Percentiles rank a stretch among this genome's conserved stretches.
phyloP scores from a whole-genome alignment of 192 early-diverging fungal genomes.

The Mortierella alpina region DNA sequence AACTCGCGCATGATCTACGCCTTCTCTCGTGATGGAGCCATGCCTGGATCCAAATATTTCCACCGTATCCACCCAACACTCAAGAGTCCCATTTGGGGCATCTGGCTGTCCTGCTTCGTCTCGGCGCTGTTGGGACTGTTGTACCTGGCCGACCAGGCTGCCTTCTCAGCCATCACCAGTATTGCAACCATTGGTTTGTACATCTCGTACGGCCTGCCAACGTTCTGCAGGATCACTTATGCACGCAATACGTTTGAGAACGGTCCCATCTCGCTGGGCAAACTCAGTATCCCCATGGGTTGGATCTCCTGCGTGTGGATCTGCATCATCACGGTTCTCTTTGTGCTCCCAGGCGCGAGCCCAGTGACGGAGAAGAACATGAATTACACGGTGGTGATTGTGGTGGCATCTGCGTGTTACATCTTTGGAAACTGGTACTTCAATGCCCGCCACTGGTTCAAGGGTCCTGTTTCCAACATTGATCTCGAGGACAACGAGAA shows the following conservation, averaged over 20 bases:
- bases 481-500: slow-evolving; percentile 37
- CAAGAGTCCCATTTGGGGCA: slow-evolving; percentile 50
- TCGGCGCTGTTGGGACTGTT: slow-evolving; percentile 54
- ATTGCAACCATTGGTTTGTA: slow-evolving; percentile 59
- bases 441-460: slow-evolving; percentile 55
- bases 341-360: slow-evolving; percentile 42
- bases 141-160: slow-evolving; percentile 44
- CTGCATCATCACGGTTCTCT: slow-evolving; percentile 53
- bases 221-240: slow-evolving; percentile 56
- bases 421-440: slow-evolving; percentile 57
- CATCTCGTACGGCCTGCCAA: slow-evolving; percentile 61
- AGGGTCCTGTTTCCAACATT: slow-evolving; percentile 54
- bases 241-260: slow-evolving; percentile 41
- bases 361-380: slow-evolving; percentile 53
- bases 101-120: slow-evolving; percentile 46
- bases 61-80: slow-evolving; percentile 50
- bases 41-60: slow-evolving; percentile 56
- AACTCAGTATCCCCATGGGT: slow-evolving; percentile 45
- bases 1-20: slow-evolving; percentile 61
- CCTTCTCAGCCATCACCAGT: slow-evolving; percentile 59
- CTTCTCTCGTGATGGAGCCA: slow-evolving; percentile 60
- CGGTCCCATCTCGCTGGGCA: slow-evolving; percentile 55
- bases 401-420: slow-evolving; percentile 38
- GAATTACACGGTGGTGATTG: slow-evolving; percentile 60
- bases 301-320: slow-evolving; percentile 56